These are phyloP conservation scores for Mucor lusitanicus DNA, from an alignment of 371 early-diverging fungal species.

Conservation along the genomic window DNA sequence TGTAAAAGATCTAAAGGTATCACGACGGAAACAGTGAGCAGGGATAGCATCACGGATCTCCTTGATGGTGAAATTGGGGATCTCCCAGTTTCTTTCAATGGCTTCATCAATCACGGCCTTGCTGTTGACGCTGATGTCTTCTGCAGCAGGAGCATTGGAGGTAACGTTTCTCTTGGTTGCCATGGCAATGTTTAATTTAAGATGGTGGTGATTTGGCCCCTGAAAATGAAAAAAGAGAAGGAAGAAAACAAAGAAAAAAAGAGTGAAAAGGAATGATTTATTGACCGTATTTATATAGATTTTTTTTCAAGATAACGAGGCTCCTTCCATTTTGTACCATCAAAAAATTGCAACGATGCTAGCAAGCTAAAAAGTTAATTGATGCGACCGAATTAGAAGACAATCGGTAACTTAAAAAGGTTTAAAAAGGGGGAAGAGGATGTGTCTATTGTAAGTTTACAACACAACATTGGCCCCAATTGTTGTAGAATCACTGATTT, in stretches of 20 bases:
- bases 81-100: conserved; percentile 56
- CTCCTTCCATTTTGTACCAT: not conserved
- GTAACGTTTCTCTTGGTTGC: conserved; percentile 27
- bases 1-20: conserved; percentile 67
- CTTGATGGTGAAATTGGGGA: conserved; percentile 82
- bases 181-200: conserved; percentile 18
- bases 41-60: conserved; percentile 86
- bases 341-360: not conserved
- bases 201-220: not conserved
- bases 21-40: conserved; percentile 84
- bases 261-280: not conserved
- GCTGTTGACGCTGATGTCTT: not conserved
- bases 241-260: conserved; percentile 1
- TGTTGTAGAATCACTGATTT: not conserved
- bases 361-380: not conserved
- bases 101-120: conserved; percentile 31
- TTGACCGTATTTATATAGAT: not conserved
- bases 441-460: not conserved
- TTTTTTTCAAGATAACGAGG: not conserved
- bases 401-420: not conserved
- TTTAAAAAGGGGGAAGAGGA: not conserved
- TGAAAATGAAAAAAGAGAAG: not conserved
- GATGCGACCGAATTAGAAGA: not conserved
- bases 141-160: not conserved
- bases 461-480: conserved; percentile 5